Base-by-base conservation (phyloP, 805 yeast genomes). In the Saccharomyces jurei region DNA sequence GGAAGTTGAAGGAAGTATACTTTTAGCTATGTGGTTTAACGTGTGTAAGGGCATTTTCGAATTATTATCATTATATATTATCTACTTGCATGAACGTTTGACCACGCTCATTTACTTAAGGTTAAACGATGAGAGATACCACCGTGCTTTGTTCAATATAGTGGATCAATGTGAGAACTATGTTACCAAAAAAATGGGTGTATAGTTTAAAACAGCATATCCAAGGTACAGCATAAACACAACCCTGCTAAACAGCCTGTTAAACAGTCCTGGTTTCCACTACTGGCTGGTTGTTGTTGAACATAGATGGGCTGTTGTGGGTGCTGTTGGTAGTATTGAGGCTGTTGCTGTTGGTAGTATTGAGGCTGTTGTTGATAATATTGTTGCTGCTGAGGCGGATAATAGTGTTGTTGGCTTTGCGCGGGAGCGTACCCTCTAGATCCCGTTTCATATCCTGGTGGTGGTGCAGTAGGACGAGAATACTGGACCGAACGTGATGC, bases 1-100 rank as follows among this genome's bases (percentile, higher is more conserved):
- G 74, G 52, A 76, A 75, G 25, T 83, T 86, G 66, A 74, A 76
- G 30, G 89, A 85, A 63, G 66, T 84, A 32, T 85, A 69, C 59
- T 65, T 77, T 52, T 61, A 52, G 44, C 41, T n/a, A 32, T 17
- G 41, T 10, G 22, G 41, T 6, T n/a, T 36, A 17, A 36, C 17
- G 6, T 9, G 17, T 17, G 17, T n/a, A 36, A 17, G 17, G 22
- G 44, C 44, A 17, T 36, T 36, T 17, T 36, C 25, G 22, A 8
- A 17, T 36, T 36, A 36, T 36, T 17, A 36, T 36, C 10, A 31
- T 13, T 31, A 31, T 31, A 36, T 36, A 36, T 36, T 36, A 36
- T 36, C 17, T 36, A n/a, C 17, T 36, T 36, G 44, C 44, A 36
- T 36, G 17, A 36, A 36, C 44, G 22, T 17, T 36, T 9, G 9